Base-by-base conservation (phyloP, 1,284 basidiomycete species). In the Malassezia psittaci region DNA sequence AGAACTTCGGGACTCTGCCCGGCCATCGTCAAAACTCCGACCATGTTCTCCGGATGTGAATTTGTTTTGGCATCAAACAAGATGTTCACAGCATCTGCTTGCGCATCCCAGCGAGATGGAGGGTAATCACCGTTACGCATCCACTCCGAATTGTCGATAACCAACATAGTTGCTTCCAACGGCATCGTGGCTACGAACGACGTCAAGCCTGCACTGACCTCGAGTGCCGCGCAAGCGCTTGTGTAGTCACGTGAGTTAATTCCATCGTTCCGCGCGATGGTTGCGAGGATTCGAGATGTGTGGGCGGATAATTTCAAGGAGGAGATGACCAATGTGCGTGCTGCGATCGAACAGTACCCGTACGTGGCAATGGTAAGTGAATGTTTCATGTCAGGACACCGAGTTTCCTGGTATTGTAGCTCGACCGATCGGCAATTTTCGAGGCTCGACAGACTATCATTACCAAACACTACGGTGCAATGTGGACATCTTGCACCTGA, bases 351-450 rank as follows among this genome's bases (percentile, higher is more conserved):
- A 65, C 81, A 83, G 67, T 94, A 90, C 78, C 88, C 91, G 7
- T 96, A 85, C 77, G 84, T 98, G 68, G 89, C 91, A 63, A 93
- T 98, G 90, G 57, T 59, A 40, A 21, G 64, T 60, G 39, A 7
- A 29, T 1, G 4, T 15, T 38, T 52, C 10, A 47, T 15, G 8
- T 29, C 29, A 64, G 58, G 93, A 98, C 76, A 96, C 94, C 60
- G 94, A 98, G 77, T 98, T 98, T 75, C 93, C 93, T 29, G 94
- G 94, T 9, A 93, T 96, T 47, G 93, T 99, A 40, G 94, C 93
- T 9, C 82, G 94, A 16, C 93, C 94, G 12, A 96, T 98, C 74
- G 93, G 93, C 12, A 82, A 84, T 37, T 98, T 96, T 80, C 90
- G 90, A 76, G 93, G 90, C 0, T 90, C 89, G 11, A 90, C 90